Percentiles rank a stretch among this genome's conserved stretches.
These are phyloP conservation scores for Mortierella sp. DNA, from an alignment of 371 early-diverging fungal genomes.

Conservation along the genomic window DNA sequence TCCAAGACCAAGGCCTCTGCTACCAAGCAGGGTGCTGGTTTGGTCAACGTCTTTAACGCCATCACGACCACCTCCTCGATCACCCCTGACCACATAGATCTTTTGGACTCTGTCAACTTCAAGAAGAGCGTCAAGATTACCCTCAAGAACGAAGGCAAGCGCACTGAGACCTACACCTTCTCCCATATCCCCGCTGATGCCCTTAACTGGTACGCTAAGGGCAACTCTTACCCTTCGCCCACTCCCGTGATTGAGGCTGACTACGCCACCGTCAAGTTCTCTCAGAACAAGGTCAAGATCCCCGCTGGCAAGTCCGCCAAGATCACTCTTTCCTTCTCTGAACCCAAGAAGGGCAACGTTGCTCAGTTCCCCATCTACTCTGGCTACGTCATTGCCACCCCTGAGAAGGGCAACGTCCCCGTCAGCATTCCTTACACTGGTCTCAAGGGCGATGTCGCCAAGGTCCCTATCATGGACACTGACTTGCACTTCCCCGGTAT, in stretches of 20 bases:
- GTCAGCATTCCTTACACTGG: conserved; percentile 71
- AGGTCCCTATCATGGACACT: conserved; percentile 65
- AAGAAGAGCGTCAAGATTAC: conserved; percentile 62
- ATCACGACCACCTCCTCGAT: conserved; percentile 65
- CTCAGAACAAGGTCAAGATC: conserved; percentile 56
- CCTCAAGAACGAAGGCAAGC: conserved; percentile 70
- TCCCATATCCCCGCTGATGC: conserved; percentile 61
- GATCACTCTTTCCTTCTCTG: conserved; percentile 58
- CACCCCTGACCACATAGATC: conserved; percentile 70
- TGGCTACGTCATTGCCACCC: conserved; percentile 52
- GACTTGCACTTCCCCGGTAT: conserved; percentile 17
- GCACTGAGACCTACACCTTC: conserved; percentile 65
- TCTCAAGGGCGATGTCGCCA: conserved; percentile 61
- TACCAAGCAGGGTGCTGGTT: conserved; percentile 80
- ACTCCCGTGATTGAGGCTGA: conserved; percentile 47
- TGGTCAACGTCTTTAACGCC: conserved; percentile 76
- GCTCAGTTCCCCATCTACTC: conserved; percentile 54
- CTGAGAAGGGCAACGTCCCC: conserved; percentile 26
- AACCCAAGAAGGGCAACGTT: conserved; percentile 56
- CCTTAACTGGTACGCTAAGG: conserved; percentile 58
- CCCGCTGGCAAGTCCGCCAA: conserved; percentile 58
- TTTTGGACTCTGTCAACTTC: conserved; percentile 72
- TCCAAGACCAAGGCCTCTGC: conserved; percentile 60
- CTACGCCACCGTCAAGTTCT: conserved; percentile 56
- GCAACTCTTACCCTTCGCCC: conserved; percentile 37